These are phyloP conservation scores for Geum urbanum DNA, from an alignment of 306 rosid species.

Conservation along the genomic window DNA sequence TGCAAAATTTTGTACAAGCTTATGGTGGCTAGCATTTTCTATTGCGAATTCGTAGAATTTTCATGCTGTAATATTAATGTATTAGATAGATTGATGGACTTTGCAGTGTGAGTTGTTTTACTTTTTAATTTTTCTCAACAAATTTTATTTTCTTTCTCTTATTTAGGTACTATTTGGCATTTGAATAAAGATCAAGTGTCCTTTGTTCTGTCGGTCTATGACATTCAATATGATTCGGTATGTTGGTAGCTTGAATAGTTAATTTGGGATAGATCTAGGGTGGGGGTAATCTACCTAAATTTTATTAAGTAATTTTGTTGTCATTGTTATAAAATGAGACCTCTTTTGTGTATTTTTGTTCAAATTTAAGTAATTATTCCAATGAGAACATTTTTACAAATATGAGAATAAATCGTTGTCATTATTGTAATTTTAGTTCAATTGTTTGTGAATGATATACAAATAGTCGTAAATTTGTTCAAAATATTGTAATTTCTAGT, in stretches of 20 bases:
- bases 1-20: not conserved
- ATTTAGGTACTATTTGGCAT: slow-evolving; percentile 68
- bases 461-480: too few relatives aligned
- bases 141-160: not conserved
- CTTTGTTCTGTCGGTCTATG: slow-evolving; percentile 74
- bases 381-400: too few relatives aligned
- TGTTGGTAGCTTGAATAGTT: slow-evolving; percentile 27
- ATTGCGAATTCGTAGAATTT: not conserved
- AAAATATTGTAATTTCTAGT: too few relatives aligned
- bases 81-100: not conserved
- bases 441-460: too few relatives aligned
- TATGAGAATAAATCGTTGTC: too few relatives aligned
- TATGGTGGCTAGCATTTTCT: not conserved
- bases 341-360: too few relatives aligned
- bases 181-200: slow-evolving; percentile 71
- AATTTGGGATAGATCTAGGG: not conserved
- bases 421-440: too few relatives aligned
- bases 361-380: too few relatives aligned
- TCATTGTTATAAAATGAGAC: too few relatives aligned
- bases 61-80: not conserved
- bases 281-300: too few relatives aligned
- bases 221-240: slow-evolving; percentile 69
- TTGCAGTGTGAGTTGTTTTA: not conserved
- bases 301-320: too few relatives aligned
- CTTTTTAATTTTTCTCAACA: not conserved